Evolutionary conservation across 2,329 filamentous ascomycete genomes (phyloP).

Genomic region (Ilyonectria destructans): DNA sequence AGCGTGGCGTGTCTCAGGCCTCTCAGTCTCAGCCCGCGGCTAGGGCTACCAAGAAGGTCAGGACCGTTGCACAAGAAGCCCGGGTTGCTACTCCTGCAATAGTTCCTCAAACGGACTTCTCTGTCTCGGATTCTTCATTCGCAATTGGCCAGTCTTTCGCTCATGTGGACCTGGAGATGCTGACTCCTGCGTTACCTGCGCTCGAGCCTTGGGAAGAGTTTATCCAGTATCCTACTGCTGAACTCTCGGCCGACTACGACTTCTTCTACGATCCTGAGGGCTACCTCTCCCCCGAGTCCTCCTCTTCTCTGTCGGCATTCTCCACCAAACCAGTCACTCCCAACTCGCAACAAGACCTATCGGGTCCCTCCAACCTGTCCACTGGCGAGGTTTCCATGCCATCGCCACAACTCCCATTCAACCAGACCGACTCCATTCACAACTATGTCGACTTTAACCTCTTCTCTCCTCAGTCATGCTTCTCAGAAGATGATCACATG

Average conservation of each 20-base stretch:
- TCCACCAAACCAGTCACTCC: constrained; percentile 50
- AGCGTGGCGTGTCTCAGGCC: constrained; percentile 57
- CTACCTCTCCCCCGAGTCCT: constrained; percentile 59
- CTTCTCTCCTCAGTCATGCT: constrained; percentile 66
- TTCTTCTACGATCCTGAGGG: constrained; percentile 63
- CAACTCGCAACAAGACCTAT: constrained; percentile 43
- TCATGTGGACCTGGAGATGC: constrained; percentile 43
- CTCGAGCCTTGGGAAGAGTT: constrained; percentile 63
- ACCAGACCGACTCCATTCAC: constrained; percentile 42
- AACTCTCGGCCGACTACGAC: constrained; percentile 60
- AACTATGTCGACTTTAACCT: constrained; percentile 72
- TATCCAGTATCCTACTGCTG: constrained; percentile 60
- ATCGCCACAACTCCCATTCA: constrained; percentile 43
- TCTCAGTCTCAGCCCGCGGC: constrained; percentile 52
- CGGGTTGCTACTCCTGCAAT: constrained; percentile 27
- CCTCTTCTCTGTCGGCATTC: constrained; percentile 47
- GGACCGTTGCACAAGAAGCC: constrained; percentile 42
- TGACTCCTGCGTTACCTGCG: constrained; percentile 32
- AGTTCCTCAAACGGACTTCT: constrained; percentile 15
- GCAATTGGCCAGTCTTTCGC: constrained; percentile 42
- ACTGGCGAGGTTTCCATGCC: constrained; percentile 27
- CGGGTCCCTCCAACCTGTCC: constrained; percentile 21
- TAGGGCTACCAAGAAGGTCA: constrained; percentile 63
- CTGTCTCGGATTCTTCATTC: constrained; percentile 27
- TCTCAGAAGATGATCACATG: constrained; percentile 66